Conservation (phyloP, 2,329 filamentous ascomycete genomes). For the Pyrenochaeta sp. region DNA sequence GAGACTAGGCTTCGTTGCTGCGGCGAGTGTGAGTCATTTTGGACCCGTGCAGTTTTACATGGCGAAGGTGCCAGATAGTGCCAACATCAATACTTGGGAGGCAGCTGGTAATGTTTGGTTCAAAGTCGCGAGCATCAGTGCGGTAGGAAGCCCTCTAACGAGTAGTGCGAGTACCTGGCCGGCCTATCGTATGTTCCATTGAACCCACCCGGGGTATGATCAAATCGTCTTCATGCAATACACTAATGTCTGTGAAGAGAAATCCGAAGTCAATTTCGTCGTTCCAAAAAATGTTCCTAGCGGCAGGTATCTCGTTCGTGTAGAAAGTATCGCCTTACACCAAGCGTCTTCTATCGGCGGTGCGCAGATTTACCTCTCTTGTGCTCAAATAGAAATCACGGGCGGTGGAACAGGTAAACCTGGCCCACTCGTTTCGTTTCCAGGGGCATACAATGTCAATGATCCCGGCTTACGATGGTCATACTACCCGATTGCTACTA, state of each 20-base stretch:
- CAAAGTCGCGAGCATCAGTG: constrained; percentile 35
- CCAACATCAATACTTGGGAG: constrained; percentile 39
- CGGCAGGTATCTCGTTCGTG: constrained; percentile 56
- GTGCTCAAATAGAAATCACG: constrained; percentile 55
- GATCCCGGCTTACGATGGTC: constrained; percentile 43
- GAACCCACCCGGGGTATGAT: too few species aligned
- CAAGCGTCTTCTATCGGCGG: constrained; percentile 44
- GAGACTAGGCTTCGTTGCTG: constrained; percentile 56
- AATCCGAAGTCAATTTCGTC: constrained; percentile 43
- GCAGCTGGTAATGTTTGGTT: constrained; percentile 43
- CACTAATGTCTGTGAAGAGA: constrained; percentile 13
- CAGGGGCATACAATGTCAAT: constrained; percentile 48
- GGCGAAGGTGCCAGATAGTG: constrained; percentile 55
- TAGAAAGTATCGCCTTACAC: constrained; percentile 58
- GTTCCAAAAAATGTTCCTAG: constrained; percentile 50
- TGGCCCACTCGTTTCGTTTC: constrained; percentile 51
- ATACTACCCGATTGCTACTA: constrained; percentile 38
- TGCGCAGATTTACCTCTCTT: constrained; percentile 57
- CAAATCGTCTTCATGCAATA: neutral
- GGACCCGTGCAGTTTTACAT: constrained; percentile 65
- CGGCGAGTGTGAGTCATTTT: constrained; percentile 58
- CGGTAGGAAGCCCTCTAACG: constrained; percentile 32
- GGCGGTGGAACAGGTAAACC: constrained; percentile 49
- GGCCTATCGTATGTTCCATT: constrained; percentile 37
- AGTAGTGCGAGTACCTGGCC: constrained; percentile 38